A percentile compares a stretch with the other conserved stretches of the same genome.
Evolutionary conservation across 192 early-diverging fungal species (phyloP).

Genomic region (Oehlia diaphana): DNA sequence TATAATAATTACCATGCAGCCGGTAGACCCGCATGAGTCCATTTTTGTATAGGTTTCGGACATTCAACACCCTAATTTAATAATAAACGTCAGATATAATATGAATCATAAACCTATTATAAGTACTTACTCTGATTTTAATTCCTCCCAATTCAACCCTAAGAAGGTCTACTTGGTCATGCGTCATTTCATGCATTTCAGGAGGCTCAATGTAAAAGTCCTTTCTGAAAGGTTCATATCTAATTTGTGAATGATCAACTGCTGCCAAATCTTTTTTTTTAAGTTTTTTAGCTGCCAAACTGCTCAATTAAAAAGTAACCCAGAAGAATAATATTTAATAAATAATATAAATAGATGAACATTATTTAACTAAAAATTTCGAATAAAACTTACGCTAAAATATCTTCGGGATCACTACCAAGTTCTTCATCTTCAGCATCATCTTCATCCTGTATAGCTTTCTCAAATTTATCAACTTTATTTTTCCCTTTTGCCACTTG

Average conservation of each 20-base stretch:
- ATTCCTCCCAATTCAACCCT: constrained; percentile 88
- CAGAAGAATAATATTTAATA: constrained; percentile 4
- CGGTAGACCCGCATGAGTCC: constrained; percentile 96
- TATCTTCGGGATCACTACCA: constrained; percentile 67
- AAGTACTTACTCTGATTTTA: constrained; percentile 66
- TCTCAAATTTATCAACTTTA: constrained; percentile 19
- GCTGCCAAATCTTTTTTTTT: constrained; percentile 90
- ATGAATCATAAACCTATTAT: background rate
- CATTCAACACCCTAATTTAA: constrained; percentile 64
- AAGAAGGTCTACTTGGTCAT: constrained; percentile 80
- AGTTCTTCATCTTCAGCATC: constrained; percentile 53
- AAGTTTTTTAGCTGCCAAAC: constrained; percentile 76
- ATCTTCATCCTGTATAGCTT: constrained; percentile 37
- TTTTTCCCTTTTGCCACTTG: constrained; percentile 30
- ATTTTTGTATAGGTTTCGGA: constrained; percentile 91
- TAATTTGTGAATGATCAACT: constrained; percentile 83
- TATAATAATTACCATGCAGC: constrained; percentile 52
- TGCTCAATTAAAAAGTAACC: constrained; percentile 15
- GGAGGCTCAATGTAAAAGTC: constrained; percentile 96
- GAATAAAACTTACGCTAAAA: constrained; percentile 53
- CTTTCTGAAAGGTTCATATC: constrained; percentile 87
- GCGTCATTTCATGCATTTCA: constrained; percentile 79
- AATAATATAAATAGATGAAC: background rate
- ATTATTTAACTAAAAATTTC: background rate
- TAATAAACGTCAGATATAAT: background rate